Evolutionary conservation across 495 filamentous ascomycete genomes (phyloP).

Genomic region (Cudoniella acicularis): DNA sequence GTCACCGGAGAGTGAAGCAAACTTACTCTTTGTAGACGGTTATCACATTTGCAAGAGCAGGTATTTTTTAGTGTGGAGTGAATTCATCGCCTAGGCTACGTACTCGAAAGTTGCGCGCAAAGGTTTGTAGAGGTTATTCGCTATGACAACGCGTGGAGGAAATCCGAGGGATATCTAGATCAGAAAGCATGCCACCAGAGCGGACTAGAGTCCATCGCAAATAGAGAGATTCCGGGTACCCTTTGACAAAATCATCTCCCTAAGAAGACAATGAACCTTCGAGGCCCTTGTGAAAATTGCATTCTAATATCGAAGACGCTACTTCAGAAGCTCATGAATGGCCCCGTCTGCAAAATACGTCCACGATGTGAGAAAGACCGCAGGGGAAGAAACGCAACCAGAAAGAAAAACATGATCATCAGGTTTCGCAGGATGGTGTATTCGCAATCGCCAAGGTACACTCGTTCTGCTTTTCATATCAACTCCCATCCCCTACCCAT

Average conservation of each 20-base stretch:
- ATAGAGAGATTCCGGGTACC: slow-evolving; percentile 20
- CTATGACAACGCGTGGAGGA: slow-evolving; percentile 29
- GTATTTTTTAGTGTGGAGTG: slow-evolving; percentile 14
- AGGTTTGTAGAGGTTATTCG: slow-evolving; percentile 20
- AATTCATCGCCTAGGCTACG: slow-evolving; percentile 21
- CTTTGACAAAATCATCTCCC: slow-evolving; percentile 17
- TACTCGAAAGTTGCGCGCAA: slow-evolving; percentile 12
- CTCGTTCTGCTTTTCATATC: slow-evolving; percentile 31
- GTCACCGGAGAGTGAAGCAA: not conserved
- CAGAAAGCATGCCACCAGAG: slow-evolving; percentile 15
- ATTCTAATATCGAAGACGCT: slow-evolving; percentile 27
- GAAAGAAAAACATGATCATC: slow-evolving; percentile 32
- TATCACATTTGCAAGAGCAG: not conserved
- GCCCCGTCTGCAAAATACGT: slow-evolving; percentile 22
- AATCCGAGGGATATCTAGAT: slow-evolving; percentile 28
- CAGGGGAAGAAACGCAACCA: slow-evolving; percentile 26
- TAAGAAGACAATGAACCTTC: slow-evolving; percentile 19
- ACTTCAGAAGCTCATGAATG: slow-evolving; percentile 24
- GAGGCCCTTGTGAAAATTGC: slow-evolving; percentile 25
- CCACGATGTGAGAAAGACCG: slow-evolving; percentile 22
- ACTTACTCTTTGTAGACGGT: not conserved
- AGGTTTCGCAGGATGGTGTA: slow-evolving; percentile 31
- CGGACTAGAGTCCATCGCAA: slow-evolving; percentile 13
- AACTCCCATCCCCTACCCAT: slow-evolving; percentile 29
- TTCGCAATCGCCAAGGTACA: slow-evolving; percentile 27